Evolutionary conservation across 1,284 basidiomycete genomes (phyloP), one percentile per base, ranked within the genome.

Genomic region (Pascua sp.): DNA sequence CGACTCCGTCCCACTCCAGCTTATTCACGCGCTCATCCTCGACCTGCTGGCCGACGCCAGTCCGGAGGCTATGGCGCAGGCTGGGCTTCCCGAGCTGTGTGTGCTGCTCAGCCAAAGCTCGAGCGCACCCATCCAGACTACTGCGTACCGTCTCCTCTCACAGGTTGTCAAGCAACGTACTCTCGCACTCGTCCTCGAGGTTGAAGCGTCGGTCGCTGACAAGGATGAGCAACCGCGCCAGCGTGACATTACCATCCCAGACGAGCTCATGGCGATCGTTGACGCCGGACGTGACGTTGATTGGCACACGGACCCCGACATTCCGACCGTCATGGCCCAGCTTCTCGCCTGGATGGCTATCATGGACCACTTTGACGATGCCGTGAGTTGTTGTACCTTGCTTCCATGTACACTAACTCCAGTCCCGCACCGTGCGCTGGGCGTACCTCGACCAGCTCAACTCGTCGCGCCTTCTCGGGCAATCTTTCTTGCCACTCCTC

Each of bases 261-360:
- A 60, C 1, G 86, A 89, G 65, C 78, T 95, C 11, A 65, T 94
- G 16, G 77, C 79, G 4, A 80, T 91, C n/a, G 67, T 90, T 12
- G 82, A 83, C 57, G 78, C 78, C 24, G 80, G 75, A 36, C 66
- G 83, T 47, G 70, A 70, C 17, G 68, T 79, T 1, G 80, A 82
- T 11, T 71, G 67, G 57, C 45, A 75, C 13, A 76, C 76, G 17
- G 63, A 61, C 5, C 75, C 78, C n/a, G 70, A 76, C 10, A 68
- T 81, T 77, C 57, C 59, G 15, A 54, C 52, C 4, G 60, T 66
- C 45, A 48, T 68, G 12, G 67, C 63, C 11, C 63, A 86, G 67
- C 78, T 98, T n/a, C 80, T 98, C 5, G 83, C 83, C 9, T 98
- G 95, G 95, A 89, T 97, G 84, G 79, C 91, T 5, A 70, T 88